phyloP scores from a whole-genome alignment of 2,329 filamentous ascomycete genomes.

The Ascochyta viciae-villosae region DNA sequence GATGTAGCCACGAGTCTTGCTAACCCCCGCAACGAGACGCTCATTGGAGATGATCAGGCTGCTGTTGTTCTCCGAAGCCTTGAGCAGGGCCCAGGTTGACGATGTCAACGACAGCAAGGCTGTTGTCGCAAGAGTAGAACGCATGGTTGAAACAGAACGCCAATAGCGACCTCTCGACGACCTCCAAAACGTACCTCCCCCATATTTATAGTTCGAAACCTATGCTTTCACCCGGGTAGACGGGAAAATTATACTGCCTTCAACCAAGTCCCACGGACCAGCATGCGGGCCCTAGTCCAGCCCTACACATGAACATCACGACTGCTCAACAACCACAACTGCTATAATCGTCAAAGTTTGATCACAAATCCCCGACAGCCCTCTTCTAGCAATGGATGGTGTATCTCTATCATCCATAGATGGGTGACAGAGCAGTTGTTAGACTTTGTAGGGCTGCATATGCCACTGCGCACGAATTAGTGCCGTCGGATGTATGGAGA shows the following conservation, averaged over 20 bases:
- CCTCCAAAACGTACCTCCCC: background rate
- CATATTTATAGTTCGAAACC: constrained; percentile 7
- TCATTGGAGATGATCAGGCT: constrained; percentile 54
- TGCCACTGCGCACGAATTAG: too few species aligned
- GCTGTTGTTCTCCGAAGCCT: constrained; percentile 26
- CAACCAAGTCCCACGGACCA: too few species aligned
- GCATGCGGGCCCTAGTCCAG: too few species aligned
- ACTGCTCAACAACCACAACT: too few species aligned
- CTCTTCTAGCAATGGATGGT: too few species aligned
- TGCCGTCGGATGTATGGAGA: too few species aligned
- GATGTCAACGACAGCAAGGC: constrained; percentile 21
- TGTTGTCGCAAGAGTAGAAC: constrained; percentile 9
- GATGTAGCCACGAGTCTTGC: constrained; percentile 54
- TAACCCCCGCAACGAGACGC: constrained; percentile 53
- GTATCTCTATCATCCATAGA: too few species aligned
- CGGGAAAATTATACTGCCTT: constrained; percentile 25
- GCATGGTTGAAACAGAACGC: constrained; percentile 21
- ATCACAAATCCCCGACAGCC: too few species aligned
- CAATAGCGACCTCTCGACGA: background rate
- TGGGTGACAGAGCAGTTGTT: too few species aligned
- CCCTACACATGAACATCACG: too few species aligned
- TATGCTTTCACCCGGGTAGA: constrained; percentile 23
- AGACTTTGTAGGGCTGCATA: too few species aligned
- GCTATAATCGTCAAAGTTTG: too few species aligned
- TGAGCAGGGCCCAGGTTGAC: constrained; percentile 23